phyloP scores from a whole-genome alignment of 495 filamentous ascomycete genomes.

The Trichoderma asperelloides region DNA sequence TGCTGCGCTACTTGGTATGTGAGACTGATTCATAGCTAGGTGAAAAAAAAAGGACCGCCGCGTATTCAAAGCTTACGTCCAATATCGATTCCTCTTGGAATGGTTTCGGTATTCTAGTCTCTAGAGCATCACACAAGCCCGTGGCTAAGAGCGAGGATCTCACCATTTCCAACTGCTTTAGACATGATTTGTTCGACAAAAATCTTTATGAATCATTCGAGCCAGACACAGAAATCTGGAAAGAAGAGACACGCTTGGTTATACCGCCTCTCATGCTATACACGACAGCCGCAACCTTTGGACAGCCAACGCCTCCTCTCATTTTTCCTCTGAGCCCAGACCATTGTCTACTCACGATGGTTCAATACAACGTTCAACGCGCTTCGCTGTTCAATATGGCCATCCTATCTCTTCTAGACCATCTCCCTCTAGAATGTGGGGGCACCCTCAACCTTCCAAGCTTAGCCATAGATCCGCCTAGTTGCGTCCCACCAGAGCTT shows the following conservation, averaged over 20 bases:
- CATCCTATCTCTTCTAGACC: slow-evolving; percentile 17
- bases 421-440: slow-evolving; percentile 21
- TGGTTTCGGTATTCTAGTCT: neutral
- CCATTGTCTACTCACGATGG: slow-evolving; percentile 24
- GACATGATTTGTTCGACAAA: neutral
- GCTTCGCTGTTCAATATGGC: slow-evolving; percentile 25
- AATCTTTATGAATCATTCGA: neutral
- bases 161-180: neutral
- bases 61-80: neutral
- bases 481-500: slow-evolving; percentile 24
- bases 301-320: slow-evolving; percentile 9
- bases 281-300: neutral
- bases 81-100: neutral
- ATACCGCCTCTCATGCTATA: neutral
- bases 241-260: neutral
- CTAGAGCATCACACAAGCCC: neutral
- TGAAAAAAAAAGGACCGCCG: neutral
- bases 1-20: neutral
- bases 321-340: slow-evolving; percentile 27
- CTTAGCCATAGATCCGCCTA: neutral
- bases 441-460: slow-evolving; percentile 16
- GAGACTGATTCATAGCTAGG: neutral
- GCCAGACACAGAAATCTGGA: neutral
- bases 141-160: neutral
- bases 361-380: slow-evolving; percentile 30